Percentiles rank a stretch among this genome's conserved stretches.
These are phyloP conservation scores for Paratinospora sagittata DNA, from an alignment of 164 flowering plant genomes.

Conservation along the genomic window DNA sequence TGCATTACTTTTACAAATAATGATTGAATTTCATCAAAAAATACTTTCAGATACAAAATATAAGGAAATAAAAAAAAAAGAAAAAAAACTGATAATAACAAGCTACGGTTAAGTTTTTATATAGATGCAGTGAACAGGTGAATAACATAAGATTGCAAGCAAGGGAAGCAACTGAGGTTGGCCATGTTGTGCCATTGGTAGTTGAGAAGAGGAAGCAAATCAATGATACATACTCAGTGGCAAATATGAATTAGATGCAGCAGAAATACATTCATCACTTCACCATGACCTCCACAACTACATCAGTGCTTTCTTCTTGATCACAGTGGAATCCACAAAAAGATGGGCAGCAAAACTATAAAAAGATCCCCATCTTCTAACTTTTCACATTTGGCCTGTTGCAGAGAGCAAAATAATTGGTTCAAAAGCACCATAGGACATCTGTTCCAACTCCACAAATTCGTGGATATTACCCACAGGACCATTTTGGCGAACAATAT, in stretches of 20 bases:
- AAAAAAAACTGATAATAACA: too few relatives aligned
- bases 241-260: background rate
- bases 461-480: slow-evolving; percentile 1
- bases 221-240: too few relatives aligned
- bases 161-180: too few relatives aligned
- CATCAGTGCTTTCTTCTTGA: background rate
- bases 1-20: background rate
- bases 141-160: too few relatives aligned
- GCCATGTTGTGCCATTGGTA: too few relatives aligned
- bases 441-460: background rate
- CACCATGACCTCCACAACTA: slow-evolving; percentile 10
- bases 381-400: background rate
- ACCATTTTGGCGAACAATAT: background rate
- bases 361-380: background rate
- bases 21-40: background rate
- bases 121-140: too few relatives aligned
- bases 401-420: background rate
- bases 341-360: background rate
- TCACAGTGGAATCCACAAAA: background rate
- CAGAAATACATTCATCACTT: slow-evolving; percentile 11
- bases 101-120: too few relatives aligned
- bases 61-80: too few relatives aligned
- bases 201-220: too few relatives aligned
- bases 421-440: background rate
- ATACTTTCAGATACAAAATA: too few relatives aligned